These are phyloP conservation scores for Leucocoprinus sp. DNA, from an alignment of 768 basidiomycete species.

Conservation along the genomic window DNA sequence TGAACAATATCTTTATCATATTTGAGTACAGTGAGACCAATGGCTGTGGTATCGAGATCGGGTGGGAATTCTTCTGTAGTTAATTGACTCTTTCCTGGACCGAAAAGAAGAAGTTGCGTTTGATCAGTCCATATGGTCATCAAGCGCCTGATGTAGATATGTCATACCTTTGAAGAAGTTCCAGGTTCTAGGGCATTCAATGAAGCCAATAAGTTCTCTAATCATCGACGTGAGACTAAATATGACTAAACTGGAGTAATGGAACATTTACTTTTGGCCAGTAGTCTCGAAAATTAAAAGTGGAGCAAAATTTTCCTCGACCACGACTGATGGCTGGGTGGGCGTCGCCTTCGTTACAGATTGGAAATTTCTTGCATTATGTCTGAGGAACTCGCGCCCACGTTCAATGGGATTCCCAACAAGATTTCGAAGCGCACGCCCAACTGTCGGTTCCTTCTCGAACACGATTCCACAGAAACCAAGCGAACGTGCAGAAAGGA, in stretches of 20 bases:
- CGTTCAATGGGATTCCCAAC: slow-evolving; percentile 38
- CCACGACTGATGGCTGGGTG: slow-evolving; percentile 22
- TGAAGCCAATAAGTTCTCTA: slow-evolving; percentile 35
- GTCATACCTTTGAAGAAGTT: slow-evolving; percentile 44
- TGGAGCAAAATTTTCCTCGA: slow-evolving; percentile 51
- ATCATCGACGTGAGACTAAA: background rate
- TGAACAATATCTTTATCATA: slow-evolving; percentile 23
- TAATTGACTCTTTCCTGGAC: slow-evolving; percentile 27
- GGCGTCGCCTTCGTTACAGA: slow-evolving; percentile 36
- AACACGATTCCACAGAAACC: slow-evolving; percentile 50
- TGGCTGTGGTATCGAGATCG: slow-evolving; percentile 52
- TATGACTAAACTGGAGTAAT: background rate
- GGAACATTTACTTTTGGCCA: slow-evolving; percentile 27
- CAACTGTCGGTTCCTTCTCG: slow-evolving; percentile 30
- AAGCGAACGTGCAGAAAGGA: slow-evolving; percentile 46
- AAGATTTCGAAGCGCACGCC: slow-evolving; percentile 37
- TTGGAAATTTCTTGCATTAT: slow-evolving; percentile 31
- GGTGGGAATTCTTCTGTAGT: slow-evolving; percentile 43
- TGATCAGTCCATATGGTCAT: slow-evolving; percentile 1
- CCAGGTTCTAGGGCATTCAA: slow-evolving; percentile 35
- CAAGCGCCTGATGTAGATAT: background rate
- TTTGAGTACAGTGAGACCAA: slow-evolving; percentile 37
- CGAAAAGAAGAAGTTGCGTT: no score
- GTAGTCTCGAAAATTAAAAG: slow-evolving; percentile 50
- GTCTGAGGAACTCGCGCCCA: slow-evolving; percentile 31